Conservation (phyloP, 2,329 filamentous ascomycete species). For the Paraconiothyrium brasiliense region DNA sequence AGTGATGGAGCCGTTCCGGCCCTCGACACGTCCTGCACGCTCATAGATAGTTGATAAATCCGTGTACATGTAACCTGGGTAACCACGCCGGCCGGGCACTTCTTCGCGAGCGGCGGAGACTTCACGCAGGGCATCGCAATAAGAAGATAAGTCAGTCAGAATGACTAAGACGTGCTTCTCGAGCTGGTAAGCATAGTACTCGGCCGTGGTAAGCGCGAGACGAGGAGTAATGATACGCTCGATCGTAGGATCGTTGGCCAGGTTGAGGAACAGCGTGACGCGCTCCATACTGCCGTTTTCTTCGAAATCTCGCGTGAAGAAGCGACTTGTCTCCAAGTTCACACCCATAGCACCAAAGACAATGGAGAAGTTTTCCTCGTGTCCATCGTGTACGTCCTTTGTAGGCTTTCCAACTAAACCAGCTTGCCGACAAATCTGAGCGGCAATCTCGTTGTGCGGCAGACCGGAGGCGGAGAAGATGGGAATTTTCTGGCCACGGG, state of each 20-base stretch:
- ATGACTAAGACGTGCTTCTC: constrained; percentile 99
- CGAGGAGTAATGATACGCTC: constrained; percentile 99
- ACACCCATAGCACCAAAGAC: constrained; percentile 99
- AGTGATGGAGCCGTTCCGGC: constrained; percentile 97
- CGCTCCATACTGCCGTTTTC: constrained; percentile 99
- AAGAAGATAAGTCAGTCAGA: constrained; percentile 95
- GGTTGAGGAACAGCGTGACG: constrained; percentile 96
- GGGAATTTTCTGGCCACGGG: constrained; percentile 98
- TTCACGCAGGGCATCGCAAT: constrained; percentile 98
- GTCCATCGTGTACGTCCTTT: constrained; percentile 94
- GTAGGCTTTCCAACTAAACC: constrained; percentile 90
- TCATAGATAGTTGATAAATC: constrained; percentile 99
- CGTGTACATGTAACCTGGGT: constrained; percentile 99
- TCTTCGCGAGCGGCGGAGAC: constrained; percentile 98
- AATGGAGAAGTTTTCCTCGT: constrained; percentile 99
- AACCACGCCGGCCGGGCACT: constrained; percentile 98
- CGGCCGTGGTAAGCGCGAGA: constrained; percentile 95
- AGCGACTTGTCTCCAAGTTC: constrained; percentile 97
- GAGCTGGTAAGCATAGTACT: constrained; percentile 99
- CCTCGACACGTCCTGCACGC: constrained; percentile 95
- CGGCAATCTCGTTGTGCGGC: constrained; percentile 99
- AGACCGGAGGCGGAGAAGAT: constrained; percentile 99
- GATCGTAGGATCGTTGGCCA: constrained; percentile 99
- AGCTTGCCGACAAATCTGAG: constrained; percentile 97
- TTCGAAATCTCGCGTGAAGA: constrained; percentile 98